Percentiles rank a stretch among this genome's conserved stretches.
These are phyloP conservation scores for Inosperma sp. DNA, from an alignment of 768 basidiomycete genomes.

Conservation along the genomic window DNA sequence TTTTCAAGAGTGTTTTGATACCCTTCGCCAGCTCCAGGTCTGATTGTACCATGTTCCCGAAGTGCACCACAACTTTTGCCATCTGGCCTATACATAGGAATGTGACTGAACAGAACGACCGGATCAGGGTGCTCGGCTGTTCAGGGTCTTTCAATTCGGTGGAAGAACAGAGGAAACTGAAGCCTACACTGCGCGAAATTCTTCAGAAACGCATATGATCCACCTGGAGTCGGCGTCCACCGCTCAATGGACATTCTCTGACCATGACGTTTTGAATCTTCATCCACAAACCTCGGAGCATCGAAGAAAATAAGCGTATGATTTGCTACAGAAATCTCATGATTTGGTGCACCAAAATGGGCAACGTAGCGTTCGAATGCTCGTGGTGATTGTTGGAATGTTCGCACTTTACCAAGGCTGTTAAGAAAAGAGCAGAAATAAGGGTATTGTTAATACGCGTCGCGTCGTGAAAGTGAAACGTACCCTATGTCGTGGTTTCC, in stretches of 20 bases:
- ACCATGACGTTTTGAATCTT: slow-evolving; percentile 52
- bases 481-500: slow-evolving; percentile 92
- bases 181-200: slow-evolving; percentile 35
- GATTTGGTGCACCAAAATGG: slow-evolving; percentile 75
- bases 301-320: slow-evolving; percentile 73
- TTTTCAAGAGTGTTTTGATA: slow-evolving; percentile 82
- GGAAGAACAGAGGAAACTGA: neutral
- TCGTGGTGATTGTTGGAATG: slow-evolving; percentile 38
- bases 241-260: slow-evolving; percentile 37
- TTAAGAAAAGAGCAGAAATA: slow-evolving; percentile 17
- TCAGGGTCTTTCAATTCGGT: neutral
- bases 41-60: slow-evolving; percentile 71
- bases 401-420: slow-evolving; percentile 43
- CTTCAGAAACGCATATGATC: slow-evolving; percentile 53
- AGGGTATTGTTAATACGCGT: slow-evolving; percentile 1
- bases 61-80: slow-evolving; percentile 68
- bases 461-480: slow-evolving; percentile 15
- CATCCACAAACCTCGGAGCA: slow-evolving; percentile 68
- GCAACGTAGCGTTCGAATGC: slow-evolving; percentile 55
- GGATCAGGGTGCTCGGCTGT: slow-evolving; percentile 38
- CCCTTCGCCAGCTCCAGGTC: slow-evolving; percentile 68
- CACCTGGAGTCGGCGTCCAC: slow-evolving; percentile 46
- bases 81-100: slow-evolving; percentile 77
- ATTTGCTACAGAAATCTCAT: slow-evolving; percentile 58
- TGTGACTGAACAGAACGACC: slow-evolving; percentile 76